phyloP scores from a whole-genome alignment of 169 alveolate genomes.

The Eimeria sp. region DNA sequence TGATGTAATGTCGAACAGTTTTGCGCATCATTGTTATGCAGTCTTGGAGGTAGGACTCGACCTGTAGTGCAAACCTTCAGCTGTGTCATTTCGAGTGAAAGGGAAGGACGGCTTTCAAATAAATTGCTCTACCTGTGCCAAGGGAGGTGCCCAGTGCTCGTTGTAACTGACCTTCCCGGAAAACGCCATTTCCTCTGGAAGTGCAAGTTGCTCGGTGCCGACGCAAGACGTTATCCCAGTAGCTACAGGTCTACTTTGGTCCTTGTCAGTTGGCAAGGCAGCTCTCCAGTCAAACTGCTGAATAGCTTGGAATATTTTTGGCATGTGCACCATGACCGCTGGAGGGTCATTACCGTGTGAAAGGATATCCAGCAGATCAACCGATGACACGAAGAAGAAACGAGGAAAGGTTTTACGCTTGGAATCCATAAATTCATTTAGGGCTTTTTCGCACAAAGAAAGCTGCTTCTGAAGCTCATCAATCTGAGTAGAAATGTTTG shows the following conservation, averaged over 20 bases:
- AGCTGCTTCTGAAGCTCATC: constrained; percentile 94
- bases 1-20: constrained; percentile 89
- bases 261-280: constrained; percentile 80
- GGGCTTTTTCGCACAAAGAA: constrained; percentile 97
- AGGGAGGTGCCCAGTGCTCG: neutral
- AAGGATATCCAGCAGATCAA: constrained; percentile 97
- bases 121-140: neutral
- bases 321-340: constrained; percentile 97
- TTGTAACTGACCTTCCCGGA: constrained; percentile 91
- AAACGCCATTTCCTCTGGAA: constrained; percentile 93
- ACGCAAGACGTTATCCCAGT: constrained; percentile 94
- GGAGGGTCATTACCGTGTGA: constrained; percentile 98
- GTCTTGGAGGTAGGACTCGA: constrained; percentile 94
- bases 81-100: neutral
- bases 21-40: constrained; percentile 94
- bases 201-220: constrained; percentile 94
- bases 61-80: constrained; percentile 35
- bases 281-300: constrained; percentile 92
- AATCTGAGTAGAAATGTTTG: constrained; percentile 90
- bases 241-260: constrained; percentile 83
- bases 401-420: constrained; percentile 99
- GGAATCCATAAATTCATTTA: constrained; percentile 98
- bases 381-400: constrained; percentile 98
- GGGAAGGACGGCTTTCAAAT: neutral
- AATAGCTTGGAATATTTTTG: constrained; percentile 97